Base-by-base conservation (phyloP, 1,284 basidiomycete genomes). In the Xerocomus minutiporus region DNA sequence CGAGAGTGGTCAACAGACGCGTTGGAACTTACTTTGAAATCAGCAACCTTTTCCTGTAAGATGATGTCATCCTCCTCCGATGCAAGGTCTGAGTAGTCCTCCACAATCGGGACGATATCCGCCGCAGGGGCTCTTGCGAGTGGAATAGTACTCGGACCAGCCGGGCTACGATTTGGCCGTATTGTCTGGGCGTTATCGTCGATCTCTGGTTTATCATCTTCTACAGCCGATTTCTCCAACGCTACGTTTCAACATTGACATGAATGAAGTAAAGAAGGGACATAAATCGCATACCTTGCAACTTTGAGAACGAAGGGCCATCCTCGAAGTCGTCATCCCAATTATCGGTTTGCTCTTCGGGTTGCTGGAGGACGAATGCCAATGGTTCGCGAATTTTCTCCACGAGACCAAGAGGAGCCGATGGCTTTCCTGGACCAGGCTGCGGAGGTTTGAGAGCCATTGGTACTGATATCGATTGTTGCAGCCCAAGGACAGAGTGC, bases 321-420 rank as follows among this genome's bases (percentile, higher is more conserved):
- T 92, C 92, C 63, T 94, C 93, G 64, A 98, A 99, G 67, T 99
- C 96, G 60, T 93, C 91, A 65, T 99, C 96, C 94, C 96, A 98
- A 57, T 94, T 95, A 67, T 96, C 92, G 9, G 84, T 92, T 63
- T 92, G 86, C 58, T 88, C 89, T 68, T 90, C 89, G 6, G 85
- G 86, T 36, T 80, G 76, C 55, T 82, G 83, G 29, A 88, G 69
- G 17, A 77, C 76, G 52, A 82, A 80, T 7, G 75, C 72, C 39
- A 77, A 65, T 2, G 83, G 81, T 53, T 82, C 71, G 36, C 70
- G 76, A 46, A 81, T 81, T 66, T 82, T 84, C 59, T 84, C 82
- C 15, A 75, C 74, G 46, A 82, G 68, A 45, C 70, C 62, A 60
- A 28, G 72, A 60, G 56, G 63, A 58, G 46, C 63, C 4, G 55